Conservation (phyloP, 129 eudicot genomes). For the Cynara cardunculus region DNA sequence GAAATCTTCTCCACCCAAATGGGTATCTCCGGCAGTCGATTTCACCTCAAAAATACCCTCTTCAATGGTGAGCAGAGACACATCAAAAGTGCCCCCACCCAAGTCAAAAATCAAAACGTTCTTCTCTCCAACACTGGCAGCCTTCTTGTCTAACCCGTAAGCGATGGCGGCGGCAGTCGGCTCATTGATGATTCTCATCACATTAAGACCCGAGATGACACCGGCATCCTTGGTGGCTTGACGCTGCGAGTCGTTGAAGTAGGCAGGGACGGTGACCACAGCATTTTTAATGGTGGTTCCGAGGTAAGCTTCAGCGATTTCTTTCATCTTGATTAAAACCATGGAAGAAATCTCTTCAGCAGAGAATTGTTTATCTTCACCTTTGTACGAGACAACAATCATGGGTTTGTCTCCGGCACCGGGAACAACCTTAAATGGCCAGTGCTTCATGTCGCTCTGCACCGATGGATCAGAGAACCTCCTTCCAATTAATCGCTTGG, state of each 20-base stretch:
- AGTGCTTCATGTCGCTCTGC: slow-evolving; percentile 63
- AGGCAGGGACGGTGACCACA: slow-evolving; percentile 76
- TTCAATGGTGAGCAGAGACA: slow-evolving; percentile 77
- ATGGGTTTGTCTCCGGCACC: slow-evolving; percentile 80
- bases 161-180: slow-evolving; percentile 90
- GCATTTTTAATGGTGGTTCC: slow-evolving; percentile 71
- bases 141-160: slow-evolving; percentile 73
- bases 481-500: slow-evolving; percentile 75
- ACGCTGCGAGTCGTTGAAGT: slow-evolving; percentile 77
- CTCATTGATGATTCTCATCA: slow-evolving; percentile 73
- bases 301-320: slow-evolving; percentile 71
- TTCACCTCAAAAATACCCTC: slow-evolving; percentile 89
- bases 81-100: slow-evolving; percentile 92
- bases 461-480: slow-evolving; percentile 69
- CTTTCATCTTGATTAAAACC: slow-evolving; percentile 80
- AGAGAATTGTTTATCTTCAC: slow-evolving; percentile 67
- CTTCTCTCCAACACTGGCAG: slow-evolving; percentile 78
- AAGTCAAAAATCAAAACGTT: slow-evolving; percentile 72
- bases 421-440: slow-evolving; percentile 73
- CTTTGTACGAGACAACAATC: slow-evolving; percentile 64
- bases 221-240: slow-evolving; percentile 91
- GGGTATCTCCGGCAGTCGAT: slow-evolving; percentile 87
- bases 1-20: slow-evolving; percentile 88
- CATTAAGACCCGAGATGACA: slow-evolving; percentile 75
- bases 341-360: slow-evolving; percentile 86